Conservation (phyloP, 2,329 filamentous ascomycete genomes). For the Aspergillus glaucus region DNA sequence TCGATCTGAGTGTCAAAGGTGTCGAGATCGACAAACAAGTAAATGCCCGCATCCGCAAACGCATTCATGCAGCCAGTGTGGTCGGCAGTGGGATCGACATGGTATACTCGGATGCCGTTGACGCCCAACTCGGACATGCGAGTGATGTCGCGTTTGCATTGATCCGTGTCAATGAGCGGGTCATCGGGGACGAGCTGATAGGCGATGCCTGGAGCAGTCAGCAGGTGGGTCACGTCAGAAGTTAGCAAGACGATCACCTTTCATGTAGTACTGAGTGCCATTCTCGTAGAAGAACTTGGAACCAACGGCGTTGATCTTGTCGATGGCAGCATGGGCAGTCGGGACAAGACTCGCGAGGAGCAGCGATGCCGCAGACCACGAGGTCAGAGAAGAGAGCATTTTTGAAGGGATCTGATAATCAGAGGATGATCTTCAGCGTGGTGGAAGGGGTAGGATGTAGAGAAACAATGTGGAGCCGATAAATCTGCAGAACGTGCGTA, state of each 20-base stretch:
- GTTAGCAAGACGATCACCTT: constrained; percentile 49
- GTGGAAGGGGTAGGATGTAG: neutral
- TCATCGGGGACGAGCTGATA: constrained; percentile 65
- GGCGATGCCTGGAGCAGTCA: constrained; percentile 55
- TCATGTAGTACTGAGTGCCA: constrained; percentile 77
- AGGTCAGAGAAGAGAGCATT: constrained; percentile 18
- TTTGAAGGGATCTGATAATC: constrained; percentile 1
- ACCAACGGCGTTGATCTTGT: constrained; percentile 57
- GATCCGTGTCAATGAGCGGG: constrained; percentile 66
- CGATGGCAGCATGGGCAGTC: constrained; percentile 41
- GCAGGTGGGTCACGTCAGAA: neutral
- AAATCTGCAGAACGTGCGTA: neutral
- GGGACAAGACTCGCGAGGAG: constrained; percentile 22
- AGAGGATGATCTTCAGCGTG: neutral
- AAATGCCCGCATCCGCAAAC: constrained; percentile 74
- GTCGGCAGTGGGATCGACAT: constrained; percentile 65
- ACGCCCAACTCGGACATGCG: constrained; percentile 75
- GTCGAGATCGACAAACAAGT: constrained; percentile 74
- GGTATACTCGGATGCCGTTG: constrained; percentile 83
- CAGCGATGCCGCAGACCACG: constrained; percentile 11
- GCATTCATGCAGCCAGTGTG: constrained; percentile 76
- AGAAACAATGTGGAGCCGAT: neutral
- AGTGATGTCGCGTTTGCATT: constrained; percentile 68
- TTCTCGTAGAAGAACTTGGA: constrained; percentile 81
- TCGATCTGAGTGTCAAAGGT: constrained; percentile 42